Evolutionary conservation across 2,329 filamentous ascomycete species (phyloP), one percentile per base, ranked within the genome.

Genomic region (Pseudodiploospora longispora): DNA sequence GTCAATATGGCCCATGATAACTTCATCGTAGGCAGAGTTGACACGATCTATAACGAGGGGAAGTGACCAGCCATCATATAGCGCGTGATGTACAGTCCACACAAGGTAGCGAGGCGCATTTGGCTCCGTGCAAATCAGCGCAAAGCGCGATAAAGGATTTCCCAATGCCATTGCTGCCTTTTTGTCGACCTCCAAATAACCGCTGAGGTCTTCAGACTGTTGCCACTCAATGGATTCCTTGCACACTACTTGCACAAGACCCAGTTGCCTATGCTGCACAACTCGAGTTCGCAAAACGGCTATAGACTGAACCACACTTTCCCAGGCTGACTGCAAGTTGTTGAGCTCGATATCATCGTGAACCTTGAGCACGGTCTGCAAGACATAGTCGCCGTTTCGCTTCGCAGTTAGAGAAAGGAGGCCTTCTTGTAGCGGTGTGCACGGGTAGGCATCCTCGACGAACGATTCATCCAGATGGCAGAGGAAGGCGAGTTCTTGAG

Each of bases 331-430:
- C 38, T 36, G 38, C 9, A 54, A 42, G 3, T 9, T 10, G 5
- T 5, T n/a, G n/a, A 33, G 9, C 4, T 41, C 39, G 2, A 41
- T 32, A 34, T 19, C 30, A 5, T 8, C 1, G 4, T 33, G n/a
- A 5, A 41, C 19, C 3, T 33, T 32, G 1, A 38, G 6, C 1
- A 45, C 27, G 2, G 49, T 30, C 7, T 47, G 51, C 36, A 48
- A 40, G 6, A 55, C 36, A 19, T 58, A 59, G 9, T 51, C 48
- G 1, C 51, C 51, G 1, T 52, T 32, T 4, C 43, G 41, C 28
- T 52, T 53, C 1, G 50, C 36, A 38, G 36, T 38, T 9, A 27
- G 36, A 38, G 30, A 28, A 27, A 38, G 4, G 9, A 38, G 36
- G 10, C 36, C 36, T 27, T 38, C 36, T 10, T 38, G 36, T 27